Evolutionary conservation across 2,329 filamentous ascomycete species (phyloP), one percentile per base, ranked within the genome.

Genomic region (Exophiala sideris): DNA sequence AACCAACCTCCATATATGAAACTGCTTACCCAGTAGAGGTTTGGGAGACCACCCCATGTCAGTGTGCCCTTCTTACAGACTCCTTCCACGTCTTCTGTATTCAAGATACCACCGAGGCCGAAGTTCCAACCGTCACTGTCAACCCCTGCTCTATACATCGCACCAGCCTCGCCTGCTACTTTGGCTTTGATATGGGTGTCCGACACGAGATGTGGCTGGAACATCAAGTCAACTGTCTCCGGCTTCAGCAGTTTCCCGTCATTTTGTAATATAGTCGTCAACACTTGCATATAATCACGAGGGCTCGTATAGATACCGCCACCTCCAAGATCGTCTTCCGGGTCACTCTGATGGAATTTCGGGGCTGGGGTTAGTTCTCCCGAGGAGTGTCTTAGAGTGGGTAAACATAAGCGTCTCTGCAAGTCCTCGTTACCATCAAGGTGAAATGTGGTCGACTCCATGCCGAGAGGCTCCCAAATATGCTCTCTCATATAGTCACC

Each of bases 401-500:
- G 68, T 69, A 47, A 71, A 68, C 29, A 52, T 11, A 56, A 39
- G 18, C 33, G 40, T 2, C 20, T 40, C 21, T 32, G 33, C 12
- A 60, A 39, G n/a, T 14, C 41, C 4, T 52, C 40, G 32, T 58
- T 50, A 21, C 56, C 44, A 12, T 34, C 16, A 5, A 39, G 48
- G 11, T 55, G 52, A 39, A 59, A 57, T 10, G 44, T 45, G 9
- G 54, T 57, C 14, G 54, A 56, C 12, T 29, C 74, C 39, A 79
- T 71, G 10, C 71, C 71, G 1, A 82, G 67, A 1, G 76, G 76
- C 0, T 64, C 64, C 57, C 71, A 77, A 14, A 81, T 73, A 42
- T 75, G 68, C 48, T 73, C 58, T 8, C 74, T 66, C 59, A 81
- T 70, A 44, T 70, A 73, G 2, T 75, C 70, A 2, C 75, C 69